Conservation (phyloP, 83 land plant genomes). For the Diphasiastrum complanatum region DNA sequence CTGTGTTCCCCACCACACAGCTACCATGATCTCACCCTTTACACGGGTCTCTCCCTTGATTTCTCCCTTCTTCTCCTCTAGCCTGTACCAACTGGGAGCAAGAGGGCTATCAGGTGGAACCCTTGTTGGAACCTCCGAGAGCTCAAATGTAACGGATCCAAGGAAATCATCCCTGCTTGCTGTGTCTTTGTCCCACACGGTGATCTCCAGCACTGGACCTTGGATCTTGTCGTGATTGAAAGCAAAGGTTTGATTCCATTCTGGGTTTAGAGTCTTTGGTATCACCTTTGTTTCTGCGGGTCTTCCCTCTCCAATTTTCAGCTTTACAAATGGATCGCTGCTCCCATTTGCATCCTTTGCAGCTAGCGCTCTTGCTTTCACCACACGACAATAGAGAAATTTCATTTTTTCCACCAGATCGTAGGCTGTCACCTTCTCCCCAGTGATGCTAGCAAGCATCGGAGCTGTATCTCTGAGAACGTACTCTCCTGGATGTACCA, state of each 20-base stretch:
- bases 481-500: conserved; percentile 4
- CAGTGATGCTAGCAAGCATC: conserved; percentile 14
- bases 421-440: conserved; percentile 24
- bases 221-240: conserved; percentile 5
- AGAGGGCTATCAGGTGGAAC: conserved; percentile 13
- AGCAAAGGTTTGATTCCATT: conserved; percentile 11
- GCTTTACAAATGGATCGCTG: conserved; percentile 5
- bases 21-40: conserved; percentile 4
- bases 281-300: neutral
- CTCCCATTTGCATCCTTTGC: conserved; percentile 1
- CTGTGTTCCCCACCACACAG: too few species aligned
- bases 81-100: conserved; percentile 11
- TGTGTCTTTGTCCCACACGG: conserved; percentile 38
- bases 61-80: conserved; percentile 6
- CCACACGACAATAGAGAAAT: conserved; percentile 2
- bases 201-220: conserved; percentile 41
- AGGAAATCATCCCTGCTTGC: neutral
- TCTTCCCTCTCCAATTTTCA: neutral
- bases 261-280: conserved; percentile 2
- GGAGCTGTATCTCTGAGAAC: conserved; percentile 23
- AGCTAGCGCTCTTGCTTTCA: conserved; percentile 8
- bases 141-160: too few species aligned
- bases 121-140: neutral
- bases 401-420: conserved; percentile 22
- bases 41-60: neutral